These are phyloP conservation scores for Thelonectria discophora DNA, from an alignment of 2,329 filamentous ascomycete species.

Conservation along the genomic window DNA sequence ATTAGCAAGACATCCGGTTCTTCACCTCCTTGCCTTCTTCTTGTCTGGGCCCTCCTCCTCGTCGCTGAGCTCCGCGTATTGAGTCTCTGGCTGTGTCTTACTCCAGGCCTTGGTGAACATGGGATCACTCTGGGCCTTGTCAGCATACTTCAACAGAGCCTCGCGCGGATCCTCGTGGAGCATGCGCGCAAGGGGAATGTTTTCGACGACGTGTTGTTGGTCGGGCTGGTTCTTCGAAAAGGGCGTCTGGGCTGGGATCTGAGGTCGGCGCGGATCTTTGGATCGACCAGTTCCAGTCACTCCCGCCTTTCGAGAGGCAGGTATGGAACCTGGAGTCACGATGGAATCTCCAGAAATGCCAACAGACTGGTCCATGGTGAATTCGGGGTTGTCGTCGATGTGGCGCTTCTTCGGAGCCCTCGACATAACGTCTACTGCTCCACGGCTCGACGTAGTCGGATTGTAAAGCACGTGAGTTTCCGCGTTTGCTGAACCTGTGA, in stretches of 20 bases:
- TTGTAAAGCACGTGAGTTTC: constrained; percentile 92
- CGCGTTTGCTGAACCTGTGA: constrained; percentile 91
- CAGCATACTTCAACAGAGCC: constrained; percentile 92
- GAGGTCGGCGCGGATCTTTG: constrained; percentile 82
- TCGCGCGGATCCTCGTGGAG: constrained; percentile 95
- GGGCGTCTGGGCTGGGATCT: constrained; percentile 84
- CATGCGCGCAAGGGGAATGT: constrained; percentile 91
- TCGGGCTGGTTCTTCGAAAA: constrained; percentile 92
- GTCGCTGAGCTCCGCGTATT: constrained; percentile 90
- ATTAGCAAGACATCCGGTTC: constrained; percentile 22
- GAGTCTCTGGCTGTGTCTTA: constrained; percentile 88
- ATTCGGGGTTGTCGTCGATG: constrained; percentile 88
- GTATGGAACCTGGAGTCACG: constrained; percentile 71
- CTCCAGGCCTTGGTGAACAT: constrained; percentile 96
- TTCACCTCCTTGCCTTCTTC: constrained; percentile 66
- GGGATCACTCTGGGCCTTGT: constrained; percentile 90
- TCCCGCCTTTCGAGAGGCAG: constrained; percentile 66
- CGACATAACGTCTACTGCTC: constrained; percentile 89
- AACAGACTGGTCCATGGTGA: constrained; percentile 83
- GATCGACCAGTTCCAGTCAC: constrained; percentile 81
- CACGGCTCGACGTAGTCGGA: constrained; percentile 80
- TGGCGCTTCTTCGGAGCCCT: constrained; percentile 94
- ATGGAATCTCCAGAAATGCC: constrained; percentile 87
- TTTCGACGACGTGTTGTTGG: constrained; percentile 85
- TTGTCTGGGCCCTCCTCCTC: constrained; percentile 80